Evolutionary conservation across 495 filamentous ascomycete genomes (phyloP), one percentile per base, ranked within the genome.

Genomic region (Penicillium egyptiacum): DNA sequence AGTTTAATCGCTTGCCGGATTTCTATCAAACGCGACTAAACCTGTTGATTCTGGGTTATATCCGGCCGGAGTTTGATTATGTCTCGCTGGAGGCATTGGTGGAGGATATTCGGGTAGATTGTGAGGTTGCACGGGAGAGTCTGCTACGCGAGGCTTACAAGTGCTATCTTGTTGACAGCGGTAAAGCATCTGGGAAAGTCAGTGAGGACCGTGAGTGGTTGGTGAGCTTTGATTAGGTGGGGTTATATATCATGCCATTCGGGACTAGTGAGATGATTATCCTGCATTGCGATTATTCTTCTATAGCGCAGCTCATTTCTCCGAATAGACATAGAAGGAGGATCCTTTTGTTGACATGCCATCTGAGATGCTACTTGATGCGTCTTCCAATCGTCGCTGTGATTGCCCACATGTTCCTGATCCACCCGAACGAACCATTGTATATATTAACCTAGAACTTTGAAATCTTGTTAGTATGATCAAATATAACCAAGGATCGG

Each of bases 61-160:
- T 98, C 39, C 83, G 94, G 40, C 86, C 88, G 11, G 94, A 98
- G 68, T 86, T 82, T 64, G 91, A 98, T 71, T 98, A 98, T 74
- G 82, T 86, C 30, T 85, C 82, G 47, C 76, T 89, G 64, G 92
- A 98, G 53, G 86, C 85, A 25, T 70, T 98, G 70, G 83, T 97
- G 37, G 82, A 87, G 62, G 94, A 98, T 74, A 98, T 98, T 61
- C 79, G 81, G 56, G 75, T 87, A 51, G 94, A 98, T 74, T 92
- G 93, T 65, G 85, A 89, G 66, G 92, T 98, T 50, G 88, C 91
- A 20, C 75, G 79, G 56, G 72, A 75, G 64, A 94, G 90, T 79
- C 73, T 98, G 66, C 78, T 72, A 62, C 75, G 94, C 55, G 73
- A 79, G 31, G 83, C 70, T 22, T 98, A 94, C 83, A 72, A 61